Evolutionary conservation across 257 asterid species (phyloP).

Genomic region (Solanum bulbocastanum): DNA sequence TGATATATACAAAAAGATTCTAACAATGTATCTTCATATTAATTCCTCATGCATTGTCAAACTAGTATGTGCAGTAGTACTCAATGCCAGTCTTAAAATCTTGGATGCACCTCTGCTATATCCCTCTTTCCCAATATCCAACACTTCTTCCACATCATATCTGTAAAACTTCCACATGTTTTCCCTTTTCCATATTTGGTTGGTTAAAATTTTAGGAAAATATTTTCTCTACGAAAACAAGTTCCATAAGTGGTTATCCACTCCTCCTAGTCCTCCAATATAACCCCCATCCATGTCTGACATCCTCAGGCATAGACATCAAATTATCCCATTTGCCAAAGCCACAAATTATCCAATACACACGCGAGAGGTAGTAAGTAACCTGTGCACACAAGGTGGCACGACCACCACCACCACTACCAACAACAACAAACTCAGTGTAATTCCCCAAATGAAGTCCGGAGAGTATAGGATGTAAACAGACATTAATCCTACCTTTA

Average conservation of each 20-base stretch:
- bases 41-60: not conserved
- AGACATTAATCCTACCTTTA: not conserved
- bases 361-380: not conserved
- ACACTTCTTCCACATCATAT: not conserved
- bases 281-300: not conserved
- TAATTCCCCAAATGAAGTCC: not conserved
- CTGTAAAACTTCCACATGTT: not conserved
- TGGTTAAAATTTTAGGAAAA: not conserved
- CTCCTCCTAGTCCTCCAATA: not conserved
- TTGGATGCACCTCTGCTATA: not conserved
- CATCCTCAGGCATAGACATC: not conserved
- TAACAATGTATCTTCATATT: not conserved
- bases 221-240: not conserved
- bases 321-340: not conserved
- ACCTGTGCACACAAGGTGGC: not conserved
- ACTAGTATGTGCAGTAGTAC: not conserved
- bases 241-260: not conserved
- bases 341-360: not conserved
- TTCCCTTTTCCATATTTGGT: not conserved
- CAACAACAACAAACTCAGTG: not conserved
- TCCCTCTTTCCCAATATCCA: not conserved
- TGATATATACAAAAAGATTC: not conserved
- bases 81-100: not conserved
- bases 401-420: not conserved
- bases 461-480: not conserved